Evolutionary conservation across 2,329 filamentous ascomycete species (phyloP).

Genomic region (Sphaerulina populicola): DNA sequence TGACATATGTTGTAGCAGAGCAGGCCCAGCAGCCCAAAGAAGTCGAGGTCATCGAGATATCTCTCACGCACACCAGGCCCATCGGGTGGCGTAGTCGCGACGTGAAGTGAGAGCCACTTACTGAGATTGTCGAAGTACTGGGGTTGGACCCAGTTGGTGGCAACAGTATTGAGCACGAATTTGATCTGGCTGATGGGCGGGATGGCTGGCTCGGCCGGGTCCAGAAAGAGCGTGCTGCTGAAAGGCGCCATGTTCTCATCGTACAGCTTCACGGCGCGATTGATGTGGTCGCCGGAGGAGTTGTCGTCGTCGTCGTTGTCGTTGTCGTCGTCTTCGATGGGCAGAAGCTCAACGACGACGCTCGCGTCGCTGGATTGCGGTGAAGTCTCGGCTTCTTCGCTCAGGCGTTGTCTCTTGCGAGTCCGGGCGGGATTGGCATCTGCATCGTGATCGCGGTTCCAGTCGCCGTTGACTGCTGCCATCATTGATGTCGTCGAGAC

Average conservation of each 20-base stretch:
- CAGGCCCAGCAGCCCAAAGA: conserved; percentile 19
- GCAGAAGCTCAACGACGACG: conserved; percentile 26
- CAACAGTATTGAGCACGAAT: neutral
- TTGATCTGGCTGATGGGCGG: conserved; percentile 12
- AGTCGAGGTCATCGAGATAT: conserved; percentile 17
- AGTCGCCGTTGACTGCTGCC: conserved; percentile 8
- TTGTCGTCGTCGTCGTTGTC: conserved; percentile 20
- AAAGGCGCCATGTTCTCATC: conserved; percentile 25
- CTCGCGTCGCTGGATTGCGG: conserved; percentile 21
- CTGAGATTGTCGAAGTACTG: conserved; percentile 1
- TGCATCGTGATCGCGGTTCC: conserved; percentile 37
- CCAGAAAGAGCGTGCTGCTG: conserved; percentile 14
- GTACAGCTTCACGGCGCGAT: conserved; percentile 36
- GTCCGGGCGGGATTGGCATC: conserved; percentile 40
- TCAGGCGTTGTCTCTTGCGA: conserved; percentile 41
- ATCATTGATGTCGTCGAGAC: neutral
- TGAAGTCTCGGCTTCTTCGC: conserved; percentile 31
- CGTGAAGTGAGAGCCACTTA: conserved; percentile 17
- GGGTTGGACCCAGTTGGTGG: neutral
- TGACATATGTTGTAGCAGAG: conserved; percentile 27
- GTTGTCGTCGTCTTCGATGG: conserved; percentile 34
- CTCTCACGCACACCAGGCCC: conserved; percentile 2
- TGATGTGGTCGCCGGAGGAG: conserved; percentile 33
- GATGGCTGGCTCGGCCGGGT: neutral
- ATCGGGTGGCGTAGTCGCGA: conserved; percentile 14